phyloP scores from a whole-genome alignment of 208 protist genomes.

The Novymonas esmeraldas region DNA sequence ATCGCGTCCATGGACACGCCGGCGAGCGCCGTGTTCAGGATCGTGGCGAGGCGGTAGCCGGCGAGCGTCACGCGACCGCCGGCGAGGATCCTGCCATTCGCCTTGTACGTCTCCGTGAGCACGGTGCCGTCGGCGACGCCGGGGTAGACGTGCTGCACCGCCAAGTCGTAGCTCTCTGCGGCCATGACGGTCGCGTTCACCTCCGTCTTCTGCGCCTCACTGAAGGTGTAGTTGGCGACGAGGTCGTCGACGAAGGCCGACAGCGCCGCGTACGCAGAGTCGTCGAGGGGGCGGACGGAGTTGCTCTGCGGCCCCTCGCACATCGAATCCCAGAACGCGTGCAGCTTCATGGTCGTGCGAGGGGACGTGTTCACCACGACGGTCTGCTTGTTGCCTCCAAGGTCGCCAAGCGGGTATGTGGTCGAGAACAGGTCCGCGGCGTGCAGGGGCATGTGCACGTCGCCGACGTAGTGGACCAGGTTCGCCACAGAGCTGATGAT shows the following conservation, averaged over 20 bases:
- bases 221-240: conserved; percentile 29
- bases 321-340: conserved; percentile 68
- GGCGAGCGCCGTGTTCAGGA: conserved; percentile 31
- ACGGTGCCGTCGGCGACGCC: conserved; percentile 30
- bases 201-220: conserved; percentile 28
- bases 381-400: conserved; percentile 45
- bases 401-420: conserved; percentile 46
- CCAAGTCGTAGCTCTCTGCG: conserved; percentile 41
- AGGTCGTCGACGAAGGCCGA: conserved; percentile 43
- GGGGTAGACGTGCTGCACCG: conserved; percentile 43
- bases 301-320: conserved; percentile 33
- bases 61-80: conserved; percentile 30
- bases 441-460: conserved; percentile 35
- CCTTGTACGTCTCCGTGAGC: conserved; percentile 36
- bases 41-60: conserved; percentile 36
- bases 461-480: conserved; percentile 62
- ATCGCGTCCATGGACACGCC: conserved; percentile 23
- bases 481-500: conserved; percentile 35
- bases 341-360: conserved; percentile 37
- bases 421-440: conserved; percentile 37
- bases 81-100: conserved; percentile 7
- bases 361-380: conserved; percentile 28
- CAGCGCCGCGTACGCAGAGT: conserved; percentile 30
- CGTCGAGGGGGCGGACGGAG: conserved; percentile 30
- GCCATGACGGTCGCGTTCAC: conserved; percentile 39